Evolutionary conservation across 768 basidiomycete genomes (phyloP).

Genomic region (Agrocybe praecox): DNA sequence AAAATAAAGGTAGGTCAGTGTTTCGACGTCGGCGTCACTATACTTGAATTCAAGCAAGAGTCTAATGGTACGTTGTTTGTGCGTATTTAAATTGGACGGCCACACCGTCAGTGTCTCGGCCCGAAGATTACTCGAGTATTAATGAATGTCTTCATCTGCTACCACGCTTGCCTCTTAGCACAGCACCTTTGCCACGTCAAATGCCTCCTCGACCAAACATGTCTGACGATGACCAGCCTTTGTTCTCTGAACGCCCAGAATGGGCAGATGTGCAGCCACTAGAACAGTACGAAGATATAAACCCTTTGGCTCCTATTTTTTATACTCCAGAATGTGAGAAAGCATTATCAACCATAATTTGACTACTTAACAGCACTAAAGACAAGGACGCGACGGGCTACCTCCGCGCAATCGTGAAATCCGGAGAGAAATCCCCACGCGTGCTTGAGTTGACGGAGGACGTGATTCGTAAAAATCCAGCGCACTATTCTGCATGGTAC

Average conservation of each 20-base stretch:
- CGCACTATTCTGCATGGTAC: slow-evolving; percentile 96
- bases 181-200: no score
- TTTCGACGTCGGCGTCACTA: not conserved
- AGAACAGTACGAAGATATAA: slow-evolving; percentile 75
- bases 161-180: no score
- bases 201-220: not conserved
- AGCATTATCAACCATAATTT: not conserved
- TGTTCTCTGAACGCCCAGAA: slow-evolving; percentile 66
- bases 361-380: slow-evolving; percentile 27
- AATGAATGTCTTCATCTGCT: no score
- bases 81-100: not conserved
- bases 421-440: slow-evolving; percentile 76
- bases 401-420: slow-evolving; percentile 82
- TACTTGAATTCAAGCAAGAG: no score
- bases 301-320: slow-evolving; percentile 89
- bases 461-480: slow-evolving; percentile 91
- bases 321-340: slow-evolving; percentile 86
- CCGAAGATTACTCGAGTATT: no score
- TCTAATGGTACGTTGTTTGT: no score
- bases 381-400: slow-evolving; percentile 94
- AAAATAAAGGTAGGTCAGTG: not conserved
- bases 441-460: slow-evolving; percentile 87
- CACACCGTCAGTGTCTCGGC: no score
- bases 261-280: slow-evolving; percentile 85
- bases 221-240: slow-evolving; percentile 15